Base-by-base conservation (phyloP, 2,329 filamentous ascomycete species). In the Xylariales sp. region DNA sequence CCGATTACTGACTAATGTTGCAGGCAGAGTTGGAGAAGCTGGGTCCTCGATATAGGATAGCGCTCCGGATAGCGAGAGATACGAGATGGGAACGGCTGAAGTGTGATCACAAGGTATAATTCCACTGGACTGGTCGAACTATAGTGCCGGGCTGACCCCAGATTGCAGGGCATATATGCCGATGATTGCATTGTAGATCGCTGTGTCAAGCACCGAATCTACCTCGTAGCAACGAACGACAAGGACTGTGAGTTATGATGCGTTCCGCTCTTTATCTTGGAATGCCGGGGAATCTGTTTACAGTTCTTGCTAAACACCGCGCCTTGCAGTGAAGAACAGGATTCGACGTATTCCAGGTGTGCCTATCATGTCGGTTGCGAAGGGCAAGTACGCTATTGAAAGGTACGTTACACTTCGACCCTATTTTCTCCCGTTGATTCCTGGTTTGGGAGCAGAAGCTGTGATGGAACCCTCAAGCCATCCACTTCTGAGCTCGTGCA, bases 321-420 rank as follows among this genome's bases (percentile, higher is more conserved):
- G 14, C 34, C 6, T 16, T 21, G 44, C 24, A n/a, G 24, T 46
- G 4, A 46, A 46, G 41, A 40, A 46, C 14, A 33, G 44, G n/a
- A 22, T 46, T 4, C 39, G 44, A 16, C 96, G 95, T 69, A 80
- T 93, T 21, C 64, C 65, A 3, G 73, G 75, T 63, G 81, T 86
- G 43, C 83, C 83, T 19, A 80, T 87, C 53, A 76, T 95, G 73
- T 88, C 82, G 56, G 88, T 93, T 20, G 86, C 85, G 5, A 78
- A 87, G 56, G 88, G 87, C 33, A 96, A 96, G 65, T 97, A 96
- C 65, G 84, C 91, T 35, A 93, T 98, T 57, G 93, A 97, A 73
- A 80, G 90, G n/a, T n/a, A n/a, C n/a, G n/a, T n/a, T n/a, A n/a
- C n/a, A n/a, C 4, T 86, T 89, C 63, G 88, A 87, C 27, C 86